Base-by-base conservation (phyloP, 192 early-diverging fungal genomes). In the Linnemannia schmuckeri region DNA sequence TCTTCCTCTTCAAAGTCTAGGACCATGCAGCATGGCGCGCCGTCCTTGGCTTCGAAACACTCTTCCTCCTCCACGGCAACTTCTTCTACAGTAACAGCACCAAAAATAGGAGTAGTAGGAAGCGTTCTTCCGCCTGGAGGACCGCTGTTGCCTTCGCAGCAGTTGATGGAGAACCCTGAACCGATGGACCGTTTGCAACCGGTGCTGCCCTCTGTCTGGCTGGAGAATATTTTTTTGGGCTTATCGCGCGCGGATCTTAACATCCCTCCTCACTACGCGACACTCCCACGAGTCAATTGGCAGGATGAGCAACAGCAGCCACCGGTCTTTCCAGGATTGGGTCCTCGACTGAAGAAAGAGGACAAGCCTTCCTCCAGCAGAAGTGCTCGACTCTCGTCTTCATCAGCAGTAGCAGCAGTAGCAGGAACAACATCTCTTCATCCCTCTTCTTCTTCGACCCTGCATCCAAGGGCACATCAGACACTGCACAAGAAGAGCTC, bases 181-280 rank as follows among this genome's bases (percentile, higher is more conserved):
- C 73, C 70, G 74, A 61, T 40, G 20, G 78, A 80, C 15, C 68
- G 54, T 17, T 40, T 40, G 9, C 76, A 74, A 18, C 82, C 83
- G 4, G 70, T 78, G 42, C 61, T 80, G 13, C 85, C 79, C 6
- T 87, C 85, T 6, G 85, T 61, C 7, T 87, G 85, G 85, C 52
- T 87, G 42, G 85, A 87, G 70, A 75, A 41, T n/a, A 66, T 81
- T 33, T 71, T 87, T 22, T 72, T 75, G 13, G 46, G 57, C 7
- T 49, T 87, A 38, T 68, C 85, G 41, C 79, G 76, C 15, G 69
- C 79, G 41, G 76, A 78, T 12, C 10, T 61, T 22, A 38, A 66
- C 4, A 77, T 38, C 4, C 70, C 75, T 22, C 75, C 85, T 18
- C 85, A 87, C 40, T 87, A 87, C 37, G 85, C 80, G 15, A 87